A percentile compares a stretch with the other conserved stretches of the same genome.
Evolutionary conservation across 2,329 filamentous ascomycete species (phyloP).

Genomic region (Gaeumannomyces sp.): DNA sequence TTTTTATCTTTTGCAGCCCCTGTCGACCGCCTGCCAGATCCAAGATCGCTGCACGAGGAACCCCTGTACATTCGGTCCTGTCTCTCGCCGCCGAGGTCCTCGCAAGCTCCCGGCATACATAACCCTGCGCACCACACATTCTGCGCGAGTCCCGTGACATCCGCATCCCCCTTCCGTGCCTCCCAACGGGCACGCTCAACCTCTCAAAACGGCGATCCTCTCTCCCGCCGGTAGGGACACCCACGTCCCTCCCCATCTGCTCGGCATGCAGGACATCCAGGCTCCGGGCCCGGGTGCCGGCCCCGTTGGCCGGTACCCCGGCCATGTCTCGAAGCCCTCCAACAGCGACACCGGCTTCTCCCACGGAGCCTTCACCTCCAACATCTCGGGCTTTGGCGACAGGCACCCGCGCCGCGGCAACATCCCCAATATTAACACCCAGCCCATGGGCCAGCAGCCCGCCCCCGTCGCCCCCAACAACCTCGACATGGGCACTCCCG

Average conservation of each 20-base stretch:
- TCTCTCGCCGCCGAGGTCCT: not conserved
- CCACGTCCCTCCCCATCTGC: slow-evolving; percentile 78
- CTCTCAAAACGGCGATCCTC: slow-evolving; percentile 74
- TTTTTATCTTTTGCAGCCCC: not conserved
- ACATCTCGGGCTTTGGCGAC: slow-evolving; percentile 78
- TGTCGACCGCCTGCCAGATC: not conserved
- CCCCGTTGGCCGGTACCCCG: slow-evolving; percentile 55
- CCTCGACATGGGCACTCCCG: slow-evolving; percentile 77
- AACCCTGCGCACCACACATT: not conserved
- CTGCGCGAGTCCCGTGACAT: not conserved
- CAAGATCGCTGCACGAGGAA: no score
- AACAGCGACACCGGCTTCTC: slow-evolving; percentile 86
- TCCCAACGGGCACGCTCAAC: slow-evolving; percentile 49
- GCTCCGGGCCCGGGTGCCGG: slow-evolving; percentile 46
- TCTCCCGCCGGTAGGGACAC: slow-evolving; percentile 74
- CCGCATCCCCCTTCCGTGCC: slow-evolving; percentile 36
- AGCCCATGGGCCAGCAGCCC: slow-evolving; percentile 44
- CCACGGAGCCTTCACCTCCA: slow-evolving; percentile 84
- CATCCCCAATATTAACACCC: slow-evolving; percentile 89
- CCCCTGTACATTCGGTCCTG: no score
- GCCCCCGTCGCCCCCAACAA: slow-evolving; percentile 41
- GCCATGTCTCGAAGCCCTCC: slow-evolving; percentile 72
- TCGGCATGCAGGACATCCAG: slow-evolving; percentile 85
- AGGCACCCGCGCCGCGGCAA: slow-evolving; percentile 78
- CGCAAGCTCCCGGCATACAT: not conserved